Evolutionary conservation across 2,329 filamentous ascomycete species (phyloP).

Genomic region (Rhexocercosporidium sp.): DNA sequence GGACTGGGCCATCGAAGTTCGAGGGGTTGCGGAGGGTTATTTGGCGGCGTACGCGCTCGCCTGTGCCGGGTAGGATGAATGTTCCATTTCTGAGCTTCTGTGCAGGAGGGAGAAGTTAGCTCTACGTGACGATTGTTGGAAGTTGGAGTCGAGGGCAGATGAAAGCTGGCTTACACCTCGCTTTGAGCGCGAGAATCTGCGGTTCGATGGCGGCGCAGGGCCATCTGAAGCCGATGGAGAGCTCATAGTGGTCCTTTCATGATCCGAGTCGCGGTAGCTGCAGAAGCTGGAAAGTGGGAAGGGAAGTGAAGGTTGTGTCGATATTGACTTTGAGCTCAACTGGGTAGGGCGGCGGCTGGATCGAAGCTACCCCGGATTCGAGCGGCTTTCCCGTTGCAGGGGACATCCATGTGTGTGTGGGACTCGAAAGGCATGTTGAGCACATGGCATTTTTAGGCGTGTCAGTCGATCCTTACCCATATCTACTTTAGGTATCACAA

Average conservation of each 20-base stretch:
- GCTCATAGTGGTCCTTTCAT: slow-evolving; percentile 40
- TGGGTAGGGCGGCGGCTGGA: not conserved
- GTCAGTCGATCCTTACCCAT: no score
- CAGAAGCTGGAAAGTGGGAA: not conserved
- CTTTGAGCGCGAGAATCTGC: slow-evolving; percentile 33
- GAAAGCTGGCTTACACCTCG: slow-evolving; percentile 33
- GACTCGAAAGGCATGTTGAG: not conserved
- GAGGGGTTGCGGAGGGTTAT: slow-evolving; percentile 73
- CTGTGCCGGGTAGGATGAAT: slow-evolving; percentile 84
- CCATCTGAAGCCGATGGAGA: slow-evolving; percentile 38
- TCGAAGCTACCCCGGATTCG: slow-evolving; percentile 20
- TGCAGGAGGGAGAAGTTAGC: slow-evolving; percentile 17
- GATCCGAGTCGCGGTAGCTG: slow-evolving; percentile 15
- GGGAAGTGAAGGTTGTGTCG: not conserved
- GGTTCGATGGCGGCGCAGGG: slow-evolving; percentile 32
- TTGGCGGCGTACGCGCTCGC: slow-evolving; percentile 79
- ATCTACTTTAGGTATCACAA: no score
- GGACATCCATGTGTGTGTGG: not conserved
- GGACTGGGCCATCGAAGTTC: slow-evolving; percentile 32
- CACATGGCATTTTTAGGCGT: not conserved
- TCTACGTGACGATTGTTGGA: not conserved
- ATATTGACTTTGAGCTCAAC: not conserved
- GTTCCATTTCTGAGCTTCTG: slow-evolving; percentile 83
- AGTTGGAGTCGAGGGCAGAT: not conserved
- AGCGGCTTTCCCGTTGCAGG: not conserved